phyloP scores from a whole-genome alignment of 1,284 basidiomycete genomes.

The Ceratobasidium sp. region DNA sequence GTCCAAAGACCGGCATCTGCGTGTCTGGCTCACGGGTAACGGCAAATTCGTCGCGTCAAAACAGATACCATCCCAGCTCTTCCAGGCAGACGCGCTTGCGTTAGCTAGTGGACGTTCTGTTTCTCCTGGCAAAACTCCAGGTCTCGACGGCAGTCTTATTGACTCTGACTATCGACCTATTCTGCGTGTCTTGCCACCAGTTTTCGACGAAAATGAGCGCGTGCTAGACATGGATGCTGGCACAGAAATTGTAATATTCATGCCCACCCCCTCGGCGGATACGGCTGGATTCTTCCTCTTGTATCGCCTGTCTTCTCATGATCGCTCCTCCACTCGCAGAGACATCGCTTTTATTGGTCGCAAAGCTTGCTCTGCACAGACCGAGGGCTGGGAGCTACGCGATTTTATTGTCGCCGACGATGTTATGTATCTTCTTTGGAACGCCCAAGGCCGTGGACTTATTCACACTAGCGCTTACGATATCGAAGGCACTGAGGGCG shows the following conservation, averaged over 20 bases:
- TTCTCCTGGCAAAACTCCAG: slow-evolving; percentile 52
- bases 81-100: slow-evolving; percentile 41
- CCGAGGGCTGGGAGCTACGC: slow-evolving; percentile 76
- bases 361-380: slow-evolving; percentile 71
- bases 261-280: slow-evolving; percentile 72
- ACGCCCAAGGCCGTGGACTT: slow-evolving; percentile 79
- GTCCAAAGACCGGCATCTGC: slow-evolving; percentile 86
- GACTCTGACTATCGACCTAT: slow-evolving; percentile 72
- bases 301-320: slow-evolving; percentile 40
- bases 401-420: slow-evolving; percentile 74
- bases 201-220: slow-evolving; percentile 50
- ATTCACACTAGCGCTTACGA: slow-evolving; percentile 74
- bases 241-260: slow-evolving; percentile 68
- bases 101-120: slow-evolving; percentile 44
- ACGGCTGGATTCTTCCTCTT: slow-evolving; percentile 72
- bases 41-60: slow-evolving; percentile 43
- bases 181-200: slow-evolving; percentile 67
- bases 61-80: slow-evolving; percentile 41
- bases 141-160: slow-evolving; percentile 60
- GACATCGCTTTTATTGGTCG: slow-evolving; percentile 65
- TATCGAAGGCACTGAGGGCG: slow-evolving; percentile 59
- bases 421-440: slow-evolving; percentile 77
- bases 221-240: slow-evolving; percentile 44
- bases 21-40: slow-evolving; percentile 74
- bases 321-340: slow-evolving; percentile 35